Evolutionary conservation across 306 rosid genomes (phyloP).

Genomic region (Cicer yamashitae): DNA sequence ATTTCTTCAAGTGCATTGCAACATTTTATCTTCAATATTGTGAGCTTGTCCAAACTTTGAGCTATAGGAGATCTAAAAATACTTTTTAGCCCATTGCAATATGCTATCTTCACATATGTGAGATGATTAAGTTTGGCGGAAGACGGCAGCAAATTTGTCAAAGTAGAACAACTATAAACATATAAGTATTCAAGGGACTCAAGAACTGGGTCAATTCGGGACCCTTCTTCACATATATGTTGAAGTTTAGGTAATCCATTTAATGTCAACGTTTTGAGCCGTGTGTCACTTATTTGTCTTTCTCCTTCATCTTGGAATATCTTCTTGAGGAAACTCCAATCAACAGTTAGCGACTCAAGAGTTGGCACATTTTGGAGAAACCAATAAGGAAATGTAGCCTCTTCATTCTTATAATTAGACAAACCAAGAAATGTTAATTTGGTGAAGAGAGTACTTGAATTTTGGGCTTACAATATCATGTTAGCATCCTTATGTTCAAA

Average conservation of each 20-base stretch:
- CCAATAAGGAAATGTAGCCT: not conserved
- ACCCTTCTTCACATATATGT: not conserved
- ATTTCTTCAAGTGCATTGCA: not conserved
- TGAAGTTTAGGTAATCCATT: not conserved
- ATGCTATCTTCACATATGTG: not conserved
- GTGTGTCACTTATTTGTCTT: not conserved
- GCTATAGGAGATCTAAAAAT: not conserved
- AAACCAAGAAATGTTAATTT: not conserved
- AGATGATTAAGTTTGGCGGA: not conserved
- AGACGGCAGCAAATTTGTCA: not conserved
- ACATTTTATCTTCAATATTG: not conserved
- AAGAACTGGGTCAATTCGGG: not conserved
- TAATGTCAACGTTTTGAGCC: not conserved
- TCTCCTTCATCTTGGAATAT: not conserved
- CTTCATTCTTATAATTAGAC: not conserved
- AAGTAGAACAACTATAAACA: not conserved
- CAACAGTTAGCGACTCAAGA: not conserved
- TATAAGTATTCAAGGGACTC: not conserved
- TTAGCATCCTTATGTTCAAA: not conserved
- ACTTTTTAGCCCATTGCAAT: not conserved
- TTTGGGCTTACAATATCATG: not conserved
- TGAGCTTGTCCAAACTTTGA: not conserved
- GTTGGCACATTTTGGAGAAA: not conserved
- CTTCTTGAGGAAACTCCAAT: not conserved
- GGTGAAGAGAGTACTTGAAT: not conserved